phyloP scores from a whole-genome alignment of 768 basidiomycete genomes.

The Tylopilus felleus region DNA sequence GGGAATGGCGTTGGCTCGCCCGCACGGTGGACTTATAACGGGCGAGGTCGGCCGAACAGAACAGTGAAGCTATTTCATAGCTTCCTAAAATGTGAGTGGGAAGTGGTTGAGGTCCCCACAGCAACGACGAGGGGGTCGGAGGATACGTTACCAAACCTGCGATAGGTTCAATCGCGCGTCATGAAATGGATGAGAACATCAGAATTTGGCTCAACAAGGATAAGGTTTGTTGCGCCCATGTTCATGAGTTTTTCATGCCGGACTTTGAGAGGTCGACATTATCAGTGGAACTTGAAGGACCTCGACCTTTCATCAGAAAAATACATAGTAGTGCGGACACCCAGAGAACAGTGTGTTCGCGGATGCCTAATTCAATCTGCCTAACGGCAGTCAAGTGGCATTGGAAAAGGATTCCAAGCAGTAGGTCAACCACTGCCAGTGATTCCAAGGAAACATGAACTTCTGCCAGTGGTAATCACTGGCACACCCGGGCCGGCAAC shows the following conservation, averaged over 20 bases:
- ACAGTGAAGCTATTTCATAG: neutral
- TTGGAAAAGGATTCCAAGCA: neutral
- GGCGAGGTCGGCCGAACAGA: constrained; percentile 10
- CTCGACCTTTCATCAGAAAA: neutral
- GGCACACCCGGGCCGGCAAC: neutral
- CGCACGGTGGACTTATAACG: constrained; percentile 17
- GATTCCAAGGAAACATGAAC: neutral
- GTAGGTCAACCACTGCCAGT: neutral
- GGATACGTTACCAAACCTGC: constrained; percentile 19
- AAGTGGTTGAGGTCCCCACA: constrained; percentile 7
- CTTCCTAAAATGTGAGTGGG: constrained; percentile 4
- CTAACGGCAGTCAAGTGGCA: neutral
- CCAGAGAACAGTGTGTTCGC: neutral
- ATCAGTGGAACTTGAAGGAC: neutral
- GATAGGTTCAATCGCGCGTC: neutral
- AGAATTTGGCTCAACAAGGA: constrained; percentile 11
- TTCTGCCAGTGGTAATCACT: neutral
- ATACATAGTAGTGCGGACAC: neutral
- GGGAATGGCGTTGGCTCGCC: neutral
- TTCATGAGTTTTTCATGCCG: constrained; percentile 15
- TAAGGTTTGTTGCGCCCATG: constrained; percentile 1
- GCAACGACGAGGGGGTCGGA: constrained; percentile 9
- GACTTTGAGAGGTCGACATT: constrained; percentile 5
- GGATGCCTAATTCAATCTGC: neutral
- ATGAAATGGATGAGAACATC: constrained; percentile 8